Conservation (phyloP, 1,284 basidiomycete genomes). For the Coniferiporia sulphurascens region DNA sequence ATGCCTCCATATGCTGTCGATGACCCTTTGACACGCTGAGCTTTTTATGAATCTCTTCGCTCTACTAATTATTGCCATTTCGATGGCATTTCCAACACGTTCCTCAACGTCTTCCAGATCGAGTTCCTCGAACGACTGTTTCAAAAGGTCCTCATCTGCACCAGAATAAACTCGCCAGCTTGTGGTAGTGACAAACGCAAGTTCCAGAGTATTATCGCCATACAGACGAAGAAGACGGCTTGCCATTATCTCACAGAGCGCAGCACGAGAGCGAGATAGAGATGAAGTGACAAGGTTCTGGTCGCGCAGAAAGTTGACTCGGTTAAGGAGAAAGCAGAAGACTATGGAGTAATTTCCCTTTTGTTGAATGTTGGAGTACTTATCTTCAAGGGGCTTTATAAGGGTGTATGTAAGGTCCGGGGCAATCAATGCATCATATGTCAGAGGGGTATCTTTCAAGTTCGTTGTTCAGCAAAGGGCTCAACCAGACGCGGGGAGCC, state of each 20-base stretch:
- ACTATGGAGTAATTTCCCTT: conserved; percentile 69
- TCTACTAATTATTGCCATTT: conserved; percentile 84
- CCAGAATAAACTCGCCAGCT: conserved; percentile 86
- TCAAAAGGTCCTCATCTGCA: conserved; percentile 60
- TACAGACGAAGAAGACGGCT: conserved; percentile 76
- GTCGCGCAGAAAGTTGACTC: conserved; percentile 81
- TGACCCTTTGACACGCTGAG: conserved; percentile 83
- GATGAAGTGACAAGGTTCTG: conserved; percentile 59
- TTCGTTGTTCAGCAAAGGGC: conserved; percentile 15
- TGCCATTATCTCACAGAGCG: conserved; percentile 87
- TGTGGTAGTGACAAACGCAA: conserved; percentile 79
- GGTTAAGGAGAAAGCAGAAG: conserved; percentile 87
- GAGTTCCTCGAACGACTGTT: conserved; percentile 62
- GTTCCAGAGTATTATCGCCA: conserved; percentile 69
- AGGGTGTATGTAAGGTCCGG: conserved; percentile 88
- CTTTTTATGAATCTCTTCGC: conserved; percentile 86
- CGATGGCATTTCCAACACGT: conserved; percentile 82
- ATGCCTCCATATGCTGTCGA: conserved; percentile 74
- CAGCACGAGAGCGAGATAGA: conserved; percentile 71
- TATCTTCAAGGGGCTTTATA: conserved; percentile 68
- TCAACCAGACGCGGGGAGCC: background rate
- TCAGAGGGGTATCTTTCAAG: conserved; percentile 65
- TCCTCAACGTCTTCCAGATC: conserved; percentile 71
- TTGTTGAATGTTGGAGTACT: conserved; percentile 61
- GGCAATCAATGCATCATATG: conserved; percentile 67